A percentile compares a stretch with the other conserved stretches of the same genome.
Conservation (phyloP, 495 filamentous ascomycete species). For the Daldinia childiae region DNA sequence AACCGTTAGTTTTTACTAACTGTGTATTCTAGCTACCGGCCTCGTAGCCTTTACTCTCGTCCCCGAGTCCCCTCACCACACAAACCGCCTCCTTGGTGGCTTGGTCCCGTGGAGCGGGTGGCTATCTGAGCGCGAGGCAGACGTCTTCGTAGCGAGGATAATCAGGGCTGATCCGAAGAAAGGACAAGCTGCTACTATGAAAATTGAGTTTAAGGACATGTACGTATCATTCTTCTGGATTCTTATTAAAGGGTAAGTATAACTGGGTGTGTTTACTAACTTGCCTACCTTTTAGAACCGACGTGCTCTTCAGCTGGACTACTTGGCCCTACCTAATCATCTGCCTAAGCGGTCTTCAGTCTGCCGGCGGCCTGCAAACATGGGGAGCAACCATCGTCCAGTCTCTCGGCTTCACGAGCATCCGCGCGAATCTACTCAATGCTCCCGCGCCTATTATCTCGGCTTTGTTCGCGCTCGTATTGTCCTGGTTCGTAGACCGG, state of each 20-base stretch:
- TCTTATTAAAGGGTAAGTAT: not conserved
- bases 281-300: slow-evolving; percentile 13
- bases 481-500: slow-evolving; percentile 28
- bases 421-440: slow-evolving; percentile 28
- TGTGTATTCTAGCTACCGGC: slow-evolving; percentile 13
- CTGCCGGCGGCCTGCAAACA: slow-evolving; percentile 17
- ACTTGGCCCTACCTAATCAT: slow-evolving; percentile 36
- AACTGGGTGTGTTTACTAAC: not conserved
- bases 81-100: slow-evolving; percentile 25
- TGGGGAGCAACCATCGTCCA: slow-evolving; percentile 32
- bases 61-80: slow-evolving; percentile 29
- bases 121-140: slow-evolving; percentile 28
- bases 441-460: slow-evolving; percentile 22
- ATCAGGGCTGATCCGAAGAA: slow-evolving; percentile 31
- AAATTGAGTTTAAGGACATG: slow-evolving; percentile 25
- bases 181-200: slow-evolving; percentile 29
- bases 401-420: slow-evolving; percentile 30
- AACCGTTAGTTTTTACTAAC: not conserved
- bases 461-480: slow-evolving; percentile 13
- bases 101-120: slow-evolving; percentile 31
- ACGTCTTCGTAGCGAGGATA: slow-evolving; percentile 29
- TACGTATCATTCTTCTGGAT: not conserved
- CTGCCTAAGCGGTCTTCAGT: slow-evolving; percentile 33
- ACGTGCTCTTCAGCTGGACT: slow-evolving; percentile 26
- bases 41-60: slow-evolving; percentile 27